Evolutionary conservation across 208 protist genomes (phyloP).

Genomic region (Wallacemonas collosoma): DNA sequence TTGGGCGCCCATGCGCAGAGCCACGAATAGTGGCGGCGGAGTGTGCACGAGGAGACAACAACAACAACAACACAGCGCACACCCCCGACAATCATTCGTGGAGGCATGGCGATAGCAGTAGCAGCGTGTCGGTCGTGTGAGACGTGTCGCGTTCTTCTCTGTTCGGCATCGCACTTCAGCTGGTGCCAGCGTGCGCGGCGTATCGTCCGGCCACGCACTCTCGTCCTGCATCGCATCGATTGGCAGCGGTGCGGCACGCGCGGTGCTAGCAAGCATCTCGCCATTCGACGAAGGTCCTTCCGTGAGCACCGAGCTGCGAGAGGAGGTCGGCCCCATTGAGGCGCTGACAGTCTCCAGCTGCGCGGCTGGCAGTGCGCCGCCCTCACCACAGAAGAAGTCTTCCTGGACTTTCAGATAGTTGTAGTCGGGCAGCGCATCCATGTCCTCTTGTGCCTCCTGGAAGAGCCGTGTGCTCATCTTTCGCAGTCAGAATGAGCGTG

Average conservation of each 20-base stretch:
- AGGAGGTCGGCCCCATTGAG: slow-evolving; percentile 15
- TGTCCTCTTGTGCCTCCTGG: neutral
- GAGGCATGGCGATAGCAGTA: neutral
- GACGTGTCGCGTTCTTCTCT: neutral
- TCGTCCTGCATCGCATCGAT: neutral
- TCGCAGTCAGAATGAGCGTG: neutral
- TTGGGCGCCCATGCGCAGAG: slow-evolving; percentile 8
- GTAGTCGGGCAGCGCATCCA: slow-evolving; percentile 12
- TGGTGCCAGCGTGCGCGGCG: neutral
- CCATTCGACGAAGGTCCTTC: neutral
- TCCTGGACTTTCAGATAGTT: slow-evolving; percentile 14
- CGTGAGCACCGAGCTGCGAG: neutral
- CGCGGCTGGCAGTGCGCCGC: neutral
- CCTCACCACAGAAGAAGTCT: slow-evolving; percentile 9
- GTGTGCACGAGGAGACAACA: neutral
- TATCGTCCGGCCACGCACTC: neutral
- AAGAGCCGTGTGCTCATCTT: slow-evolving; percentile 6
- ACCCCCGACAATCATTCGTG: neutral
- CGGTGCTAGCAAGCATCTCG: neutral
- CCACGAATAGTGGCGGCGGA: slow-evolving; percentile 14
- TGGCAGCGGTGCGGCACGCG: neutral
- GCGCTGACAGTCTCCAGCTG: neutral
- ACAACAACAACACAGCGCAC: slow-evolving; percentile 11
- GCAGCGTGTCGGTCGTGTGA: slow-evolving; percentile 1
- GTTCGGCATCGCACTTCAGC: neutral